These are phyloP conservation scores for Gossypioides kirkii DNA, from an alignment of 345 rosid species.

Conservation along the genomic window DNA sequence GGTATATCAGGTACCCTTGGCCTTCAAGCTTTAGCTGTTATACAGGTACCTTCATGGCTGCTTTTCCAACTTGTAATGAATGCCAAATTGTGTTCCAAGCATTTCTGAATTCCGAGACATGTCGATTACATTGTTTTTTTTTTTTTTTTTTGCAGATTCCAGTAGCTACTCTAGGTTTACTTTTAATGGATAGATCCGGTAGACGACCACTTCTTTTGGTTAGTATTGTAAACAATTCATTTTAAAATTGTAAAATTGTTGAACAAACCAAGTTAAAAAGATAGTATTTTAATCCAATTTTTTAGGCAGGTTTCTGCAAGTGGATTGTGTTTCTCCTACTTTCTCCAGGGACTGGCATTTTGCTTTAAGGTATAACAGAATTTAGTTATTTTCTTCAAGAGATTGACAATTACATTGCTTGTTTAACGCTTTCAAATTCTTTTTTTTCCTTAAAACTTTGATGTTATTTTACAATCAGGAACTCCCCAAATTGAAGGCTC, in stretches of 20 bases:
- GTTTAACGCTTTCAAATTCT: background rate
- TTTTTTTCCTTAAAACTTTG: background rate
- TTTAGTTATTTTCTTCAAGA: background rate
- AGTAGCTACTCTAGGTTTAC: slow-evolving; percentile 21
- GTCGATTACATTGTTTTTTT: background rate
- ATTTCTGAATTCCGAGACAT: background rate
- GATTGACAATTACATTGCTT: background rate
- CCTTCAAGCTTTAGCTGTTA: slow-evolving; percentile 31
- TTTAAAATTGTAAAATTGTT: background rate
- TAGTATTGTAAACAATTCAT: slow-evolving; percentile 2
- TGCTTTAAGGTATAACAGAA: too few relatives aligned
- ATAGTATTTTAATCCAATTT: background rate
- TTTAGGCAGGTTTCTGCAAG: too few relatives aligned
- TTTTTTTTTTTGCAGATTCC: slow-evolving; percentile 31
- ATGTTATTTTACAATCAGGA: slow-evolving; percentile 19
- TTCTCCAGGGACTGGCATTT: too few relatives aligned
- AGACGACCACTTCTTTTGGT: slow-evolving; percentile 53
- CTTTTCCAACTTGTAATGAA: background rate
- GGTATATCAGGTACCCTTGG: slow-evolving; percentile 42
- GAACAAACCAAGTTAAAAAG: background rate
- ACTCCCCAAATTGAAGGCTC: slow-evolving; percentile 9
- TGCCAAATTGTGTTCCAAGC: background rate
- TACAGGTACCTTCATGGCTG: slow-evolving; percentile 28
- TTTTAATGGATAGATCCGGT: slow-evolving; percentile 48
- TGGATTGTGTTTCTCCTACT: too few relatives aligned